A percentile compares a stretch with the other conserved stretches of the same genome.
Conservation (phyloP, 495 filamentous ascomycete species). For the Trypethelium eluteriae region DNA sequence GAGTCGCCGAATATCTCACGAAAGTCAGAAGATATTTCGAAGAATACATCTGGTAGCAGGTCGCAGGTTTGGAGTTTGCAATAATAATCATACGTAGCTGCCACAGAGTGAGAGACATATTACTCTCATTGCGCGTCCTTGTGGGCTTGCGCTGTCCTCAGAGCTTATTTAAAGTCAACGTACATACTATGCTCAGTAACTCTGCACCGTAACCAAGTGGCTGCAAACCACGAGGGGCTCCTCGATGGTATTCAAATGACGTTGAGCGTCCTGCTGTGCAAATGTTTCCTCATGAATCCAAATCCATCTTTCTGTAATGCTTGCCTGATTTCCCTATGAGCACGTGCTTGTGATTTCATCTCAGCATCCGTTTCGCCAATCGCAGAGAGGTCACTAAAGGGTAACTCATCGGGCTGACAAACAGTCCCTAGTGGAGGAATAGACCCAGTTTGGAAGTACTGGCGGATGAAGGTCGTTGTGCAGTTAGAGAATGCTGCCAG, state of each 20-base stretch:
- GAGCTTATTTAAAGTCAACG: too few relatives aligned
- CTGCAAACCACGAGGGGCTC: too few relatives aligned
- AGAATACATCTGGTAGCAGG: too few relatives aligned
- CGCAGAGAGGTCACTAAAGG: constrained; percentile 13
- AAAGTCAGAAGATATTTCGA: too few relatives aligned
- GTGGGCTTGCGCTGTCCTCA: too few relatives aligned
- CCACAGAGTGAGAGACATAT: too few relatives aligned
- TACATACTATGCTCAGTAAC: too few relatives aligned
- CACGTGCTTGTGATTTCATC: neutral
- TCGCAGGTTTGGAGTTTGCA: too few relatives aligned
- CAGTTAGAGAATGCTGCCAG: constrained; percentile 26
- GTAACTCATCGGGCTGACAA: constrained; percentile 21
- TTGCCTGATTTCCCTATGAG: neutral
- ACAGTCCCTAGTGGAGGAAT: constrained; percentile 29
- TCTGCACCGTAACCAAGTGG: too few relatives aligned
- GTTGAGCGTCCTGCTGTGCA: neutral
- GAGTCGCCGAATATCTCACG: too few relatives aligned
- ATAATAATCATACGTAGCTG: too few relatives aligned
- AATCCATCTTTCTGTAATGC: neutral
- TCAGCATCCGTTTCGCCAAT: neutral
- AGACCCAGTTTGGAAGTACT: constrained; percentile 32
- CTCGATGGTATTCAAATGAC: neutral
- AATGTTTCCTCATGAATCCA: neutral
- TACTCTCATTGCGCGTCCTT: too few relatives aligned
- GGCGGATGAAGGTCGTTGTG: constrained; percentile 23